These are phyloP conservation scores for Physcia stellaris DNA, from an alignment of 495 filamentous ascomycete species.

Conservation along the genomic window DNA sequence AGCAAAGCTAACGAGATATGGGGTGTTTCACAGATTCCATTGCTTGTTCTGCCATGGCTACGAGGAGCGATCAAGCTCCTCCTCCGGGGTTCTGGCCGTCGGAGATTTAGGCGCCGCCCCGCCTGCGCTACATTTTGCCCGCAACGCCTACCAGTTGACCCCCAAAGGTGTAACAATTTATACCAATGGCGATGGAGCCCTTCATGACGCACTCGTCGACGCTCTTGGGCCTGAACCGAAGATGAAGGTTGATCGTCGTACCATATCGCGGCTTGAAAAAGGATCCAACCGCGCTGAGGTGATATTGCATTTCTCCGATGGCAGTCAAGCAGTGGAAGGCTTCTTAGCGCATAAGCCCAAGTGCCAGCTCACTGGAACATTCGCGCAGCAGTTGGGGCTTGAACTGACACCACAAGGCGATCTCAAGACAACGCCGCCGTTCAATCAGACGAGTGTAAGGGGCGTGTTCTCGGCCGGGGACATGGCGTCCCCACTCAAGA, in stretches of 20 bases:
- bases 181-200: constrained; percentile 16
- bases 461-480: constrained; percentile 6
- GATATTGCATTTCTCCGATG: constrained; percentile 7
- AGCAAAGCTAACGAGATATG: neutral
- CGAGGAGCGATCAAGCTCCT: constrained; percentile 23
- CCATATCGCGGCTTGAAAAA: constrained; percentile 8
- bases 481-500: neutral
- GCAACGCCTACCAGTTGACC: constrained; percentile 12
- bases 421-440: constrained; percentile 19
- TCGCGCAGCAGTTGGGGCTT: constrained; percentile 21
- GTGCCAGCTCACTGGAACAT: constrained; percentile 12
- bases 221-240: neutral
- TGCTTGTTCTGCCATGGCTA: constrained; percentile 36
- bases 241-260: constrained; percentile 10
- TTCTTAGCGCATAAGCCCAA: constrained; percentile 18
- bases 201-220: neutral
- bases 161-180: constrained; percentile 19
- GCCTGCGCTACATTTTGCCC: constrained; percentile 11
- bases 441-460: constrained; percentile 4
- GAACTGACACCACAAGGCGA: constrained; percentile 17
- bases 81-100: constrained; percentile 23
- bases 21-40: constrained; percentile 24
- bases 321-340: constrained; percentile 7
- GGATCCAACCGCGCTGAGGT: constrained; percentile 1
- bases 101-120: constrained; percentile 9